Percentiles rank a stretch among this genome's conserved stretches.
These are phyloP conservation scores for Schizochytrium sp. DNA, from an alignment of 108 stramenopile species.

Conservation along the genomic window DNA sequence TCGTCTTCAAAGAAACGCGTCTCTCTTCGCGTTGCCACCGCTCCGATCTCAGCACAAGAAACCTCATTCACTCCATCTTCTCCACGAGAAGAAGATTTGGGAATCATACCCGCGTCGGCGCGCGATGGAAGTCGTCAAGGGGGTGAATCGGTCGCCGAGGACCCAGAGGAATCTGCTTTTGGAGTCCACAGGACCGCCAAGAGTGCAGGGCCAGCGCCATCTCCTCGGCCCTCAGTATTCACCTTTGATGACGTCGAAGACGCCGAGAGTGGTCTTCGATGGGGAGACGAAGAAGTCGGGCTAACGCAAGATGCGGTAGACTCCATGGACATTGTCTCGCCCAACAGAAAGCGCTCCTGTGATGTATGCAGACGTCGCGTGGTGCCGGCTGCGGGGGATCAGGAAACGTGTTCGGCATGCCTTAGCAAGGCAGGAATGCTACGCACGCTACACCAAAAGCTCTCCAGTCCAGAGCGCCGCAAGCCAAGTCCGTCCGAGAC, in stretches of 20 bases:
- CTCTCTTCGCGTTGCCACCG: no score
- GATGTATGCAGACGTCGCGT: background rate
- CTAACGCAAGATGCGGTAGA: background rate
- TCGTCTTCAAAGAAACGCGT: no score
- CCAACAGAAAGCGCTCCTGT: background rate
- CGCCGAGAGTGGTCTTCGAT: background rate
- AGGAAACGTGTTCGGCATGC: background rate
- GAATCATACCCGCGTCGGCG: background rate
- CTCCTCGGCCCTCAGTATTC: background rate
- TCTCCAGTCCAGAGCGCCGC: background rate
- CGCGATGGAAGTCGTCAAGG: background rate
- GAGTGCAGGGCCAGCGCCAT: background rate
- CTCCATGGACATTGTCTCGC: background rate
- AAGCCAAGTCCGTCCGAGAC: conserved; percentile 7
- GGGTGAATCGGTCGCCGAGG: background rate
- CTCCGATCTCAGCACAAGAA: no score
- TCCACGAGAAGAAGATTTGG: no score
- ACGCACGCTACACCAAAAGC: background rate
- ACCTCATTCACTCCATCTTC: no score
- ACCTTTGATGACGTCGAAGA: background rate
- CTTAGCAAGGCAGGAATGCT: background rate
- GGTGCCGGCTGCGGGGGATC: background rate
- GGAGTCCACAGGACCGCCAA: no score
- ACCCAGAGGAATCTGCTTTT: background rate
- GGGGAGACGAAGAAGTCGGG: background rate